Base-by-base conservation (phyloP, 2,329 filamentous ascomycete genomes). In the Mycocentrospora acerina region DNA sequence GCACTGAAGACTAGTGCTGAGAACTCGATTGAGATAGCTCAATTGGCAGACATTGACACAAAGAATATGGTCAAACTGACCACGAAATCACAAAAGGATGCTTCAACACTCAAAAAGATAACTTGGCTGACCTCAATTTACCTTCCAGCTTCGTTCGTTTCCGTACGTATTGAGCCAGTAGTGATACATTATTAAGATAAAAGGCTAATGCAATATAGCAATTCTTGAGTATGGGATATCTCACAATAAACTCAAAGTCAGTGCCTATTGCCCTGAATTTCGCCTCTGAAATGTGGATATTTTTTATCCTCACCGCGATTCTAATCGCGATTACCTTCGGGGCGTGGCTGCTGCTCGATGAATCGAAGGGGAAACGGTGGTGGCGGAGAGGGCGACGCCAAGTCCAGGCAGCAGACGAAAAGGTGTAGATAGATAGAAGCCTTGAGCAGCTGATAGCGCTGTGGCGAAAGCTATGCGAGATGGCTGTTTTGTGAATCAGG, bases 141-240 rank as follows among this genome's bases (percentile, higher is more conserved):
- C 32, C 30, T 48, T 26, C 45, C 45, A 12, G 41, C 45, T 2
- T 44, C 45, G 12, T 45, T 48, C 17, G 45, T 45, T 15, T 44
- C 45, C 8, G 42, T 48, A 17, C 11, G 15, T 4, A 14, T 9
- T 9, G 9, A 9, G 9, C 19, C 9, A 9, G 9, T 22, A 9
- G 9, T 9, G 9, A 22, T 9, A 22, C 5, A 5, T 6, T 22
- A 9, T 9, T 22, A 9, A 9, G n/a, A n/a, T n/a, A n/a, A 19
- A 5, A 32, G 7, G n/a, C 15, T 29, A 3, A 17, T 12, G 8
- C n/a, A 25, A 11, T 28, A 9, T n/a, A 46, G 42, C 42, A 46
- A 37, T 40, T 46, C n/a, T 24, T 46, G 5, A 46, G 41, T 29
- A 44, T 44, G 41, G 41, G 41, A 4, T 46, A 46, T 16, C 11